phyloP scores from a whole-genome alignment of 164 flowering plant genomes.

The Chimonanthus praecox region DNA sequence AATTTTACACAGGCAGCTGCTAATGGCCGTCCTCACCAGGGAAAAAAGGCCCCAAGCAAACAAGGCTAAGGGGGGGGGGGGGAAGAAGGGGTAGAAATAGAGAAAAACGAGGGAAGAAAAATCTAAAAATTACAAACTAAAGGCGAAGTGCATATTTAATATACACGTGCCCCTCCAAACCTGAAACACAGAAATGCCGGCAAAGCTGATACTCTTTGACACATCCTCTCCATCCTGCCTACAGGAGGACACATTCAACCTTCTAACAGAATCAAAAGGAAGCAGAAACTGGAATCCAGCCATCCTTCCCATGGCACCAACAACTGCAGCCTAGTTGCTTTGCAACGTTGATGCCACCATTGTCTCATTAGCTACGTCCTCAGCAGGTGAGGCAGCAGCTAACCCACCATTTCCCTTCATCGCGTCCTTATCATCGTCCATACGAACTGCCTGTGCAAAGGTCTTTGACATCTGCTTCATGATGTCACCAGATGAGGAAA shows the following conservation, averaged over 20 bases:
- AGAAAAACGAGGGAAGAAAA: not conserved
- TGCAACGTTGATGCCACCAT: not conserved
- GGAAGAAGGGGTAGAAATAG: no score
- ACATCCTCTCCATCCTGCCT: not conserved
- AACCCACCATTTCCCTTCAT: slow-evolving; percentile 23
- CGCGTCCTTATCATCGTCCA: slow-evolving; percentile 45
- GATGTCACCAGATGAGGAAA: slow-evolving; percentile 28
- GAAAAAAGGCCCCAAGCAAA: not conserved
- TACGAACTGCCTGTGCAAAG: slow-evolving; percentile 51
- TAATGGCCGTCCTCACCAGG: slow-evolving; percentile 1
- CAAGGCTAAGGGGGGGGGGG: not conserved
- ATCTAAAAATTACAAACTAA: slow-evolving; percentile 3
- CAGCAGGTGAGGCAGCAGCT: slow-evolving; percentile 15
- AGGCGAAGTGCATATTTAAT: slow-evolving; percentile 2
- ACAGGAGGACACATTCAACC: not conserved
- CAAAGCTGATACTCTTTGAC: not conserved
- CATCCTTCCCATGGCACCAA: not conserved
- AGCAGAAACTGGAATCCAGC: not conserved
- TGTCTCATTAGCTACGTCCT: not conserved
- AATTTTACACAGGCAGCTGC: slow-evolving; percentile 4
- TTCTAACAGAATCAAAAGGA: not conserved
- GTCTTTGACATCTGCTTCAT: slow-evolving; percentile 56
- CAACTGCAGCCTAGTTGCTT: not conserved
- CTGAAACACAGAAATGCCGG: not conserved
- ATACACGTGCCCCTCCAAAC: slow-evolving; percentile 1